A percentile compares a stretch with the other conserved stretches of the same genome.
These are phyloP conservation scores for Physcomitrellopsis africana DNA, from an alignment of 225 moss, liverwort and hornwort genomes.

Conservation along the genomic window DNA sequence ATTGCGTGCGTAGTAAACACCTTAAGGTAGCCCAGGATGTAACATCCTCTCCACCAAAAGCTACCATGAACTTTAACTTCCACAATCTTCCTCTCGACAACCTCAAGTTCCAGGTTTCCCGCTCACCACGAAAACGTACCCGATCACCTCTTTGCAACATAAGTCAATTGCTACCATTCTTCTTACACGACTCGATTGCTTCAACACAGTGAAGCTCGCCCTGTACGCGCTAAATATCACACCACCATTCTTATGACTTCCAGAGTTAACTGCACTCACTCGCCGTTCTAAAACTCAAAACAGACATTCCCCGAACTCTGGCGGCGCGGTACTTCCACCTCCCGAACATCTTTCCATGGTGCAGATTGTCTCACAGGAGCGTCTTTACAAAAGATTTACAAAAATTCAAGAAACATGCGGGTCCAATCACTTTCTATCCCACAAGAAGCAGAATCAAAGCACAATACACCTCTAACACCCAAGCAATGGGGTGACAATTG, in stretches of 20 bases:
- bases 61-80: neutral
- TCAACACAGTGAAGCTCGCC: too few relatives aligned
- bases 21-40: neutral
- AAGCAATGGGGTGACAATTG: too few relatives aligned
- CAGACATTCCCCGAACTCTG: neutral
- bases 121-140: neutral
- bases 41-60: neutral
- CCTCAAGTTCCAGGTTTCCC: neutral
- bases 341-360: neutral
- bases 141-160: neutral
- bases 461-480: neutral
- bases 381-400: neutral
- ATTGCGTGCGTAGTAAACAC: neutral
- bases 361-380: neutral
- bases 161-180: neutral
- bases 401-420: neutral
- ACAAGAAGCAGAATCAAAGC: neutral
- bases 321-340: too few relatives aligned
- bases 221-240: neutral
- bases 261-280: neutral
- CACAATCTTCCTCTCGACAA: neutral
- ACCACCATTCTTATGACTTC: neutral
- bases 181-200: too few relatives aligned
- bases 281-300: too few relatives aligned
- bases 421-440: neutral